phyloP scores from a whole-genome alignment of 208 protist genomes.

The Strigomonas oncopelti region DNA sequence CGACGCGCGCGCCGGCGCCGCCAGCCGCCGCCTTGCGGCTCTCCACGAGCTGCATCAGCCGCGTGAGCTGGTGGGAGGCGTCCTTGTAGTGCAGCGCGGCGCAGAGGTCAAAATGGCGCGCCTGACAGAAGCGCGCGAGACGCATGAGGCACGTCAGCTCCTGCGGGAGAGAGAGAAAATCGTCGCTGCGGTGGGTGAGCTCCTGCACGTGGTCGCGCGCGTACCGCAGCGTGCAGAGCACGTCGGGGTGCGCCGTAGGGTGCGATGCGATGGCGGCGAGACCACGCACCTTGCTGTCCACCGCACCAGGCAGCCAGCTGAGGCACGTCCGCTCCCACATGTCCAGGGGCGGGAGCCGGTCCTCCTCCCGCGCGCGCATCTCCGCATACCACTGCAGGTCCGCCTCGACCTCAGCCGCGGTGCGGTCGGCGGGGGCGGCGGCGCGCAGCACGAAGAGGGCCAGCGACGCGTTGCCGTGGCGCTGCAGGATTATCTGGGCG shows the following conservation, averaged over 20 bases:
- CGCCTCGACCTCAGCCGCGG: conserved; percentile 6
- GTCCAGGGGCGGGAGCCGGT: conserved; percentile 31
- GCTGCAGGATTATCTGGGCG: conserved; percentile 84
- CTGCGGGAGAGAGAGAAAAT: conserved; percentile 32
- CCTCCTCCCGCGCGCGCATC: conserved; percentile 20
- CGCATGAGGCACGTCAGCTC: conserved; percentile 54
- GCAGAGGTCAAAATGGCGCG: conserved; percentile 42
- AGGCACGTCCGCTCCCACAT: conserved; percentile 66
- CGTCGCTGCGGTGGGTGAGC: conserved; percentile 34
- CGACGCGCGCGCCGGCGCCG: neutral
- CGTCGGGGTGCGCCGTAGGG: conserved; percentile 53
- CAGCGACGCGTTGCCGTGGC: conserved; percentile 52
- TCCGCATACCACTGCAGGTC: conserved; percentile 28
- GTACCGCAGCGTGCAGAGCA: conserved; percentile 53
- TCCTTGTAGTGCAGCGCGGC: conserved; percentile 52
- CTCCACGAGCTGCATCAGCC: neutral
- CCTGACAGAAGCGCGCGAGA: conserved; percentile 48
- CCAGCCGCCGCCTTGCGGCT: neutral
- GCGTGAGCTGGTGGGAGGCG: conserved; percentile 36
- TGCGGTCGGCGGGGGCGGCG: conserved; percentile 14
- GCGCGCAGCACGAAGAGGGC: conserved; percentile 79
- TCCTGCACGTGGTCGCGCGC: conserved; percentile 37
- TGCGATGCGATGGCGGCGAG: conserved; percentile 36
- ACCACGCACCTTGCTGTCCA: conserved; percentile 21
- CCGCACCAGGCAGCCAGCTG: conserved; percentile 43